These are phyloP conservation scores for Hypomyces perniciosus DNA, from an alignment of 2,329 filamentous ascomycete genomes.

Conservation along the genomic window DNA sequence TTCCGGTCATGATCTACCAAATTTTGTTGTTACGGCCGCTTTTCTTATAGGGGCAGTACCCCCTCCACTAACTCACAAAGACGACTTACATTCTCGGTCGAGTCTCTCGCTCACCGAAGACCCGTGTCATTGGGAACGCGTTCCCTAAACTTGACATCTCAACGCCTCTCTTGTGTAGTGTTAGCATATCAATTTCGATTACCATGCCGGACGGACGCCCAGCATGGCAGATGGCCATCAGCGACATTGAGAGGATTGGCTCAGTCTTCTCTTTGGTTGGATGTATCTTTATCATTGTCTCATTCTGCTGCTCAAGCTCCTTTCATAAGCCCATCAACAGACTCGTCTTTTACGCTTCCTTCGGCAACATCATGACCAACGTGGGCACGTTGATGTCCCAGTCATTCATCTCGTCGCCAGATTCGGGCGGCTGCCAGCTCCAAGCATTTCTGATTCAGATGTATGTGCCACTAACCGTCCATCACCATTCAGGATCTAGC, in stretches of 20 bases:
- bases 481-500: constrained; percentile 11
- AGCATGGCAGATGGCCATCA: constrained; percentile 48
- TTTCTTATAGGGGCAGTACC: too few species aligned
- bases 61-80: too few species aligned
- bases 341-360: constrained; percentile 75
- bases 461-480: constrained; percentile 41
- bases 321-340: constrained; percentile 87
- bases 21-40: too few species aligned
- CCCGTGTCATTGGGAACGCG: too few species aligned
- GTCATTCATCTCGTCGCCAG: constrained; percentile 45
- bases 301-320: constrained; percentile 59
- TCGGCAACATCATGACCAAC: constrained; percentile 74
- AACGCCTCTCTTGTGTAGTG: neutral
- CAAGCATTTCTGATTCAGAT: constrained; percentile 79
- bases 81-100: too few species aligned
- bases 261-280: constrained; percentile 67
- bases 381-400: constrained; percentile 69
- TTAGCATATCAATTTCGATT: neutral
- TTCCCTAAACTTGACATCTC: neutral
- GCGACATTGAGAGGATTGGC: constrained; percentile 58
- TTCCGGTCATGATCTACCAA: too few species aligned
- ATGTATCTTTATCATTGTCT: constrained; percentile 64
- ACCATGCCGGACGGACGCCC: constrained; percentile 9
- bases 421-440: constrained; percentile 57
- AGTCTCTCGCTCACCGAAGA: too few species aligned